These are phyloP conservation scores for Diaporthe citrichinensis DNA, from an alignment of 2,329 filamentous ascomycete species.

Conservation along the genomic window DNA sequence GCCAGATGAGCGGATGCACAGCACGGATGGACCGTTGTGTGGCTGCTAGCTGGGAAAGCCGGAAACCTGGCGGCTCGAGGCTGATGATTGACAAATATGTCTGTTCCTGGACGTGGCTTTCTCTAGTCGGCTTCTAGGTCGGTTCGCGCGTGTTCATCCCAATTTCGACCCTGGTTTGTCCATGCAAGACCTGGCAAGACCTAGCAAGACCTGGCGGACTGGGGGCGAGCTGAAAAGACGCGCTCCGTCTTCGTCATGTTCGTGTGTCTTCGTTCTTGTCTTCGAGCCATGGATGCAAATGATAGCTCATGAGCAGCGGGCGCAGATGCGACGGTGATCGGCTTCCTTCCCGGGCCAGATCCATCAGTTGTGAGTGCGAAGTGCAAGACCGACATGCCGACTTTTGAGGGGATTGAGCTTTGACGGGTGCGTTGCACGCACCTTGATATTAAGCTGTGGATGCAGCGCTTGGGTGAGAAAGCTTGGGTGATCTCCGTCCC, in stretches of 20 bases:
- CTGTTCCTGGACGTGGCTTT: conserved; percentile 29
- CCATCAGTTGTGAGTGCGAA: background rate
- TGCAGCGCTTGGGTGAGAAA: conserved; percentile 15
- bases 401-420: background rate
- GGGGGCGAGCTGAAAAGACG: background rate
- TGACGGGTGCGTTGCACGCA: conserved; percentile 2
- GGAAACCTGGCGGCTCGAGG: conserved; percentile 1
- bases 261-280: background rate
- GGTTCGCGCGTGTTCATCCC: conserved; percentile 26
- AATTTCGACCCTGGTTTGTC: conserved; percentile 29
- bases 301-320: background rate
- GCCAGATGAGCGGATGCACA: conserved; percentile 8
- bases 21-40: background rate
- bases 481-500: conserved; percentile 10
- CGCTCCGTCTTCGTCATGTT: background rate
- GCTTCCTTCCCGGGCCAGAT: background rate
- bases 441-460: conserved; percentile 1
- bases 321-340: conserved; percentile 18
- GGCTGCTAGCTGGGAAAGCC: background rate
- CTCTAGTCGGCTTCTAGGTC: background rate
- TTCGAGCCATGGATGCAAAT: background rate
- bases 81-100: conserved; percentile 2
- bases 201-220: too few relatives aligned
- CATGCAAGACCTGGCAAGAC: conserved; percentile 5
- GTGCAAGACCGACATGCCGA: background rate